A percentile compares a stretch with the other conserved stretches of the same genome.
These are phyloP conservation scores for Rhipidocladum racemiflorum DNA, from an alignment of 176 grass and related monocot species.

Conservation along the genomic window DNA sequence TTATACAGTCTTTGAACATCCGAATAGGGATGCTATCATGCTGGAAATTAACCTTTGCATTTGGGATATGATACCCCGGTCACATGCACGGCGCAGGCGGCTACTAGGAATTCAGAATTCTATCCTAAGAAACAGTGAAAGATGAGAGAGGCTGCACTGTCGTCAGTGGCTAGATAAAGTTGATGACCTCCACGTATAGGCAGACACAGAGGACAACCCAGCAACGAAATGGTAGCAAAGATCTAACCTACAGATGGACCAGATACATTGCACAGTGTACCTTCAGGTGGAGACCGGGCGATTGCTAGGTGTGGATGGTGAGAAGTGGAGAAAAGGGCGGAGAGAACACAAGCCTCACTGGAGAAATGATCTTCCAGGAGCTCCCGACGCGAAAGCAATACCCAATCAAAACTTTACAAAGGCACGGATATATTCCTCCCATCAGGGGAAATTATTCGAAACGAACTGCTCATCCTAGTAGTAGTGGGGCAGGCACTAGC, in stretches of 20 bases:
- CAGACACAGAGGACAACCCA: conserved; percentile 13
- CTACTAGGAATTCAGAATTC: background rate
- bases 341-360: background rate
- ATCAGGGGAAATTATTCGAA: conserved; percentile 16
- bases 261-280: background rate
- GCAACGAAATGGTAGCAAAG: background rate
- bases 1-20: background rate
- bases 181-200: background rate
- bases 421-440: conserved; percentile 23
- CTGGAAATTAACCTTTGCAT: no score
- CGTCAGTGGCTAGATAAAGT: background rate
- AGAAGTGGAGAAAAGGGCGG: background rate
- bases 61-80: background rate
- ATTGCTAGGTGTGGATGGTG: background rate
- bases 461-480: background rate
- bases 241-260: conserved; percentile 11
- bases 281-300: conserved; percentile 17
- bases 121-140: conserved; percentile 1
- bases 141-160: background rate
- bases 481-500: conserved; percentile 14
- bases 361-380: background rate
- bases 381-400: conserved; percentile 8
- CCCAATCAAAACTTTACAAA: background rate
- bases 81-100: background rate
- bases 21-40: background rate